A percentile compares a stretch with the other conserved stretches of the same genome.
These are phyloP conservation scores for Cucurbita argyrosperma DNA, from an alignment of 306 rosid genomes.

Conservation along the genomic window DNA sequence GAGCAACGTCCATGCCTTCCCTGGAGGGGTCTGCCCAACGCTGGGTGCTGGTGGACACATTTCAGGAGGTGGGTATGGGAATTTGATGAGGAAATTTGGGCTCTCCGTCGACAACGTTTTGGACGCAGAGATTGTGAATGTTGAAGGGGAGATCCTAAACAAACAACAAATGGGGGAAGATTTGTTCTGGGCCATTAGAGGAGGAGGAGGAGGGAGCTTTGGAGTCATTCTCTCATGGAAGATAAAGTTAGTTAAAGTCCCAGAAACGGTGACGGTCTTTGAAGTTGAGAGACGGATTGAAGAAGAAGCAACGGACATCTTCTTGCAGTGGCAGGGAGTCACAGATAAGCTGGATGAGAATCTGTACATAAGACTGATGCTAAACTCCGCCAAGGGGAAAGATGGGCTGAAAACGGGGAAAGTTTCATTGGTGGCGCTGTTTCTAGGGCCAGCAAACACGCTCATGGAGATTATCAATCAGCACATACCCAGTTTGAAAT, in stretches of 20 bases:
- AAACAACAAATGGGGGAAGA: conserved; percentile 25
- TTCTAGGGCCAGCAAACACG: background rate
- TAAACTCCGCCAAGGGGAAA: background rate
- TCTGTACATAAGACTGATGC: background rate
- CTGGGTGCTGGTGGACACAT: conserved; percentile 22
- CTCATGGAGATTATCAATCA: conserved; percentile 6
- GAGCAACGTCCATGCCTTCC: conserved; percentile 12
- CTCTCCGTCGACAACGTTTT: conserved; percentile 15
- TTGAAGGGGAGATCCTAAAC: conserved; percentile 11
- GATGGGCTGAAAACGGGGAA: background rate
- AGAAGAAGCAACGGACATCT: conserved; percentile 1
- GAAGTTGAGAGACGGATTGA: background rate
- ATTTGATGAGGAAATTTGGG: conserved; percentile 20
- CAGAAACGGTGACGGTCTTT: conserved; percentile 13
- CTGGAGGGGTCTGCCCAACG: conserved; percentile 14
- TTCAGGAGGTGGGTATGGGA: conserved; percentile 26
- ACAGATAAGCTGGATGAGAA: conserved; percentile 13
- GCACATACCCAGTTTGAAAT: conserved; percentile 12
- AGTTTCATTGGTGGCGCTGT: conserved; percentile 5
- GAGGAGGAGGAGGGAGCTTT: conserved; percentile 20
- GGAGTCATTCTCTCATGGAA: conserved; percentile 22
- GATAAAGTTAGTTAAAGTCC: conserved; percentile 13
- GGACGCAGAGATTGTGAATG: conserved; percentile 19
- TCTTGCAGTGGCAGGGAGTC: conserved; percentile 11
- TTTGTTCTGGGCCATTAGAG: conserved; percentile 33